Conservation (phyloP, 164 flowering plant genomes). For the Cinnamomum micranthum region DNA sequence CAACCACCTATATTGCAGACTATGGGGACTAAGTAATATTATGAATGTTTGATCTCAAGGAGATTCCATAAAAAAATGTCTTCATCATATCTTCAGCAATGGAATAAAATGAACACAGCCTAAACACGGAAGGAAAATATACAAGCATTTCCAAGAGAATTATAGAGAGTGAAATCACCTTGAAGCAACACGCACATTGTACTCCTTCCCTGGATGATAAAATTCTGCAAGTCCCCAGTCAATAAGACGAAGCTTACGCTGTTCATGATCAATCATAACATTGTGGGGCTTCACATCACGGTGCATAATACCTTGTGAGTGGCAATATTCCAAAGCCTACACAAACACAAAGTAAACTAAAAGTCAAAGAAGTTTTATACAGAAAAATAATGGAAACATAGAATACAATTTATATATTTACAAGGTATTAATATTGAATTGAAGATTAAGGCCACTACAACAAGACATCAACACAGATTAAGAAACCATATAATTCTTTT, state of each 20-base stretch:
- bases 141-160: not conserved
- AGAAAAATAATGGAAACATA: not conserved
- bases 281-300: conserved; percentile 99
- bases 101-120: too few species aligned
- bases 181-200: conserved; percentile 99
- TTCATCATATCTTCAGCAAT: too few species aligned
- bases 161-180: conserved; percentile 41
- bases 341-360: conserved; percentile 4
- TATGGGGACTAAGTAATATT: too few species aligned
- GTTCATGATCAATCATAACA: conserved; percentile 98
- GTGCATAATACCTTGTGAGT: conserved; percentile 98
- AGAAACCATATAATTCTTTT: too few species aligned
- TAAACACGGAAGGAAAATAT: not conserved
- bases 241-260: conserved; percentile 94
- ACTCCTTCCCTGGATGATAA: conserved; percentile 95
- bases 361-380: not conserved
- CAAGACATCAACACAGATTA: not conserved
- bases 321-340: conserved; percentile 96
- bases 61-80: too few species aligned
- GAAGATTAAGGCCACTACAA: not conserved
- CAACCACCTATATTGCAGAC: too few species aligned
- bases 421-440: too few species aligned
- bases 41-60: too few species aligned
- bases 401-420: not conserved
- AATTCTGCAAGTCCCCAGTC: conserved; percentile 99